A percentile compares a stretch with the other conserved stretches of the same genome.
Conservation (phyloP, 306 rosid genomes). For the Abrus pulchellus region DNA sequence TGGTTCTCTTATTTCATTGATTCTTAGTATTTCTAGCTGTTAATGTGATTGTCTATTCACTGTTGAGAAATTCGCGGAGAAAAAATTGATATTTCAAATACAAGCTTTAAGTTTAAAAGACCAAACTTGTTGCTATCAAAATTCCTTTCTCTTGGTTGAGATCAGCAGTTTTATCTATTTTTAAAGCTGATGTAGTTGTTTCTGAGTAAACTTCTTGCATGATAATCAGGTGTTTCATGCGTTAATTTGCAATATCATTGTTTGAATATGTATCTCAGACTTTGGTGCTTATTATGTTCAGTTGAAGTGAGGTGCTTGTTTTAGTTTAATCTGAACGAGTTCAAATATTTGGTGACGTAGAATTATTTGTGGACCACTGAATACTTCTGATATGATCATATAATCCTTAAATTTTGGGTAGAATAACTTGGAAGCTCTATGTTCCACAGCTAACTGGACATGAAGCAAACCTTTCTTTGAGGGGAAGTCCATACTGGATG, state of each 20-base stretch:
- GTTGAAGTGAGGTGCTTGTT: slow-evolving; percentile 16
- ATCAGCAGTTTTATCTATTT: slow-evolving; percentile 22
- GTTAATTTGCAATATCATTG: slow-evolving; percentile 5
- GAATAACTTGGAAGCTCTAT: slow-evolving; percentile 45
- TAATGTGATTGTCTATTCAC: background rate
- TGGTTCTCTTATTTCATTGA: background rate
- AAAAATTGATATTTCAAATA: background rate
- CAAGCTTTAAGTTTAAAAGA: slow-evolving; percentile 18
- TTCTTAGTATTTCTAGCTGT: background rate
- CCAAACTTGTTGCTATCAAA: slow-evolving; percentile 29
- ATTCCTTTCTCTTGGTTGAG: slow-evolving; percentile 39
- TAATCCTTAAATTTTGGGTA: slow-evolving; percentile 5
- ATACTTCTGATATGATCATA: background rate
- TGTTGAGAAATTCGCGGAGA: background rate
- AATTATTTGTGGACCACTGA: background rate
- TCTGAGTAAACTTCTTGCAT: background rate
- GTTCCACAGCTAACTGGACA: slow-evolving; percentile 74
- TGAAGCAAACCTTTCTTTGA: slow-evolving; percentile 77
- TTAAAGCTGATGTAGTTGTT: slow-evolving; percentile 11
- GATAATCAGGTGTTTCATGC: background rate
- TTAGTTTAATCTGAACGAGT: slow-evolving; percentile 6
- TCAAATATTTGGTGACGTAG: background rate
- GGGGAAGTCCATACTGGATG: slow-evolving; percentile 99
- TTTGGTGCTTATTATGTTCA: background rate
- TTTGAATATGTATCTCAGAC: slow-evolving; percentile 20